A percentile compares a stretch with the other conserved stretches of the same genome.
These are phyloP conservation scores for Aethionema arabicum DNA, from an alignment of 345 rosid species.

Conservation along the genomic window DNA sequence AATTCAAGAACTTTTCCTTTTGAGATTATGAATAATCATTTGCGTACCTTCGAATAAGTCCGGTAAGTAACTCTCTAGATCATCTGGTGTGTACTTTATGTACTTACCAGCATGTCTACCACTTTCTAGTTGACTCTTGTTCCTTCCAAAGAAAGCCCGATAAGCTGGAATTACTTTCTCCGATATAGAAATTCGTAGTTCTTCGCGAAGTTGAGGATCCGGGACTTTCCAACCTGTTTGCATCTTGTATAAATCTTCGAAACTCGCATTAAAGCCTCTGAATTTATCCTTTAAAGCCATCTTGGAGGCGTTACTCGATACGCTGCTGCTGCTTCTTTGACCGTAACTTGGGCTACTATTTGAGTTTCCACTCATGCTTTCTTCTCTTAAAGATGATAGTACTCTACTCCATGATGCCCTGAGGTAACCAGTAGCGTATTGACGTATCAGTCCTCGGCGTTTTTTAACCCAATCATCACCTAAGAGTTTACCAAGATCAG, in stretches of 20 bases:
- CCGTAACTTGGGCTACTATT: constrained; percentile 59
- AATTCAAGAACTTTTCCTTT: constrained; percentile 62
- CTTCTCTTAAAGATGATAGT: constrained; percentile 78
- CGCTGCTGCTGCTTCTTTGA: constrained; percentile 29
- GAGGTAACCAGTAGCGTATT: constrained; percentile 83
- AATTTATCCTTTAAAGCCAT: constrained; percentile 81
- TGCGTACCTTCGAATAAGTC: constrained; percentile 90
- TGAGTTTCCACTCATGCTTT: constrained; percentile 69
- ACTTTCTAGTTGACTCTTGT: constrained; percentile 71
- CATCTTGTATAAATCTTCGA: constrained; percentile 81
- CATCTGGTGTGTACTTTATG: constrained; percentile 91
- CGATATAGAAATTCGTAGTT: constrained; percentile 84
- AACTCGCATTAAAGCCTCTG: constrained; percentile 81
- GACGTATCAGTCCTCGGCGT: constrained; percentile 75
- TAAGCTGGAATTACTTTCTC: constrained; percentile 89
- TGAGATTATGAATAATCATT: constrained; percentile 71
- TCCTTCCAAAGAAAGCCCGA: constrained; percentile 85
- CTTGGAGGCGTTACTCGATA: constrained; percentile 62
- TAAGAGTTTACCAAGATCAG: constrained; percentile 74
- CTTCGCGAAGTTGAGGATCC: constrained; percentile 93
- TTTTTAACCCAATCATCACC: constrained; percentile 96
- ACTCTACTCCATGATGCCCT: constrained; percentile 89
- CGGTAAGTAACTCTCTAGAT: constrained; percentile 70
- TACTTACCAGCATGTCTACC: constrained; percentile 89
- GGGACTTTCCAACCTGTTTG: constrained; percentile 98